phyloP scores from a whole-genome alignment of 352 stramenopile genomes.

The Globisporangium yorkense region DNA sequence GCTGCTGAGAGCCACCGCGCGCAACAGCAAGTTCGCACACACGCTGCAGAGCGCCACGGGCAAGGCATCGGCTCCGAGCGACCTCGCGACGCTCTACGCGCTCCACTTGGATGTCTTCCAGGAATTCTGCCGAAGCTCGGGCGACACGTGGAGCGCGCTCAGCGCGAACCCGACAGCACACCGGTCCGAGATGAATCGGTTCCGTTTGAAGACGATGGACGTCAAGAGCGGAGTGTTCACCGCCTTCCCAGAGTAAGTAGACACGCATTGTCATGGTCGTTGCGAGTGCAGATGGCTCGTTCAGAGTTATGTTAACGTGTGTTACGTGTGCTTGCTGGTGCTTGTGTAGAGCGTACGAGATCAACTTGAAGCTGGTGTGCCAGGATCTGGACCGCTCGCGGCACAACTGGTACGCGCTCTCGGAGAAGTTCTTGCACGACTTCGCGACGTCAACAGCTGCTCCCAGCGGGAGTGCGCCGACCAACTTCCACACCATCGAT shows the following conservation, averaged over 20 bases:
- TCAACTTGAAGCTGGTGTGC: slow-evolving; percentile 56
- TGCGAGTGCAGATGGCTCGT: not conserved
- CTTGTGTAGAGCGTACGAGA: slow-evolving; percentile 50
- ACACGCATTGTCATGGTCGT: not conserved
- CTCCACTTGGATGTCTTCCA: slow-evolving; percentile 70
- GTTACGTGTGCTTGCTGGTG: slow-evolving; percentile 1
- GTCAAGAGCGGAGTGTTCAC: slow-evolving; percentile 52
- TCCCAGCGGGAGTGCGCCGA: slow-evolving; percentile 7
- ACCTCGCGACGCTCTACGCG: slow-evolving; percentile 34
- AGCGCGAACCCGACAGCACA: slow-evolving; percentile 7
- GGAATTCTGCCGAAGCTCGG: slow-evolving; percentile 44
- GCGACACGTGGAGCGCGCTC: slow-evolving; percentile 33
- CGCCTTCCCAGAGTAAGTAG: slow-evolving; percentile 58
- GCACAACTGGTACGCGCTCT: slow-evolving; percentile 50
- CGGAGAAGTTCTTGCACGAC: slow-evolving; percentile 41
- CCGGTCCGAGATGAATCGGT: slow-evolving; percentile 26
- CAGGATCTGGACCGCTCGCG: slow-evolving; percentile 40
- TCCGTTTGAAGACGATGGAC: slow-evolving; percentile 58
- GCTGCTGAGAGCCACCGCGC: slow-evolving; percentile 35
- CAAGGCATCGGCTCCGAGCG: slow-evolving; percentile 4
- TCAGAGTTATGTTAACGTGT: not conserved
- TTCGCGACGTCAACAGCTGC: slow-evolving; percentile 7
- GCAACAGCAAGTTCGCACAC: slow-evolving; percentile 29
- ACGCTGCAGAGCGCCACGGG: slow-evolving; percentile 16
- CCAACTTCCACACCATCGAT: slow-evolving; percentile 37